Conservation (phyloP, 495 filamentous ascomycete genomes). For the Hyphodiscus hymeniophilus region DNA sequence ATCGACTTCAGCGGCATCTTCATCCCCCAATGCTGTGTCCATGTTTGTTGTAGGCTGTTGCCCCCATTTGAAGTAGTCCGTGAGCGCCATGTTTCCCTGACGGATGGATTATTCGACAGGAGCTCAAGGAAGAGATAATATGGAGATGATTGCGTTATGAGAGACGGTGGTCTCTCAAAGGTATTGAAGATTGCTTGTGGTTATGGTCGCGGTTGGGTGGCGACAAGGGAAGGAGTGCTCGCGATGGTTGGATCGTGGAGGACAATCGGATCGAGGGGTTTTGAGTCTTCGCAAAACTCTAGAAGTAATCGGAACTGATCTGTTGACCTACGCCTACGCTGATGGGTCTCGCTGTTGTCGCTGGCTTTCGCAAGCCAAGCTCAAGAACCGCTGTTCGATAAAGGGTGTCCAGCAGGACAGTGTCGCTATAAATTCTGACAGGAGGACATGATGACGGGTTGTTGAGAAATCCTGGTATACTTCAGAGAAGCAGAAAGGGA, state of each 20-base stretch:
- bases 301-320: slow-evolving; percentile 7
- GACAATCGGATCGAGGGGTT: background rate
- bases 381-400: background rate
- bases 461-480: slow-evolving; percentile 13
- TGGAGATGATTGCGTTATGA: background rate
- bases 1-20: slow-evolving; percentile 40
- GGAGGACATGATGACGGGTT: slow-evolving; percentile 29
- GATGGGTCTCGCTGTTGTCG: slow-evolving; percentile 4
- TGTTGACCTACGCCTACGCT: background rate
- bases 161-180: slow-evolving; percentile 1
- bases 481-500: slow-evolving; percentile 21
- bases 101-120: background rate
- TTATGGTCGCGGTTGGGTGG: slow-evolving; percentile 7
- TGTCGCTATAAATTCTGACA: slow-evolving; percentile 44
- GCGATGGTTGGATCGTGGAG: background rate
- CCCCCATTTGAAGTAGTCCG: slow-evolving; percentile 19
- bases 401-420: slow-evolving; percentile 46
- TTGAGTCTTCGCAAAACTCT: slow-evolving; percentile 3
- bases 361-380: background rate
- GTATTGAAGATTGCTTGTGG: slow-evolving; percentile 1
- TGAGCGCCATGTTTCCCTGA: slow-evolving; percentile 16
- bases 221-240: slow-evolving; percentile 3
- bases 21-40: slow-evolving; percentile 27
- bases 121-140: no score
- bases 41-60: slow-evolving; percentile 11